Percentiles rank a stretch among this genome's conserved stretches.
These are phyloP conservation scores for Globisporangium viniferum DNA, from an alignment of 352 stramenopile genomes.

Conservation along the genomic window DNA sequence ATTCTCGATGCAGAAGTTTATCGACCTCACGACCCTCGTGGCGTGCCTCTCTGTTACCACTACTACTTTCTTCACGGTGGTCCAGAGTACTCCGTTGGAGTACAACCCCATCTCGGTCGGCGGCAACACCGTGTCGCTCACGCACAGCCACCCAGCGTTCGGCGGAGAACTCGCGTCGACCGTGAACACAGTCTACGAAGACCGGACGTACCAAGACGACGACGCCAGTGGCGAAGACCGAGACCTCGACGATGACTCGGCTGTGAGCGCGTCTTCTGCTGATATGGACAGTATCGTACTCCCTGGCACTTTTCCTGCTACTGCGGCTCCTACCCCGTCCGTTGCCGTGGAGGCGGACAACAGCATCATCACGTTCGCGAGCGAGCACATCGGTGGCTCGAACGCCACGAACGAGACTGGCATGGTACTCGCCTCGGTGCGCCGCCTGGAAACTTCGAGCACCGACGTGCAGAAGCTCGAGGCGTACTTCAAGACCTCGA, in stretches of 20 bases:
- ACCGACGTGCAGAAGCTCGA: slow-evolving; percentile 40
- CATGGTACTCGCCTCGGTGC: slow-evolving; percentile 9
- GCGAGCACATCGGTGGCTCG: slow-evolving; percentile 4
- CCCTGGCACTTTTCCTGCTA: not conserved
- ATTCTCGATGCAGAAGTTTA: slow-evolving; percentile 10
- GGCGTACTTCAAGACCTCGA: slow-evolving; percentile 26
- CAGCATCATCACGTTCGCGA: slow-evolving; percentile 12
- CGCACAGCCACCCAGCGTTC: slow-evolving; percentile 38
- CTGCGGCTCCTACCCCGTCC: not conserved
- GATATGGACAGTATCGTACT: not conserved
- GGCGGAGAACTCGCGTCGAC: slow-evolving; percentile 16
- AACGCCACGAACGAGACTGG: slow-evolving; percentile 2
- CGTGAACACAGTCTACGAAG: slow-evolving; percentile 20
- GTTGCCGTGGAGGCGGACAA: slow-evolving; percentile 1
- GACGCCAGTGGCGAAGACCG: slow-evolving; percentile 4
- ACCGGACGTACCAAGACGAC: slow-evolving; percentile 21
- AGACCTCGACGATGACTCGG: not conserved
- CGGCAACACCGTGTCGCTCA: slow-evolving; percentile 25
- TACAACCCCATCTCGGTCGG: slow-evolving; percentile 28
- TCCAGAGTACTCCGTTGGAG: slow-evolving; percentile 16
- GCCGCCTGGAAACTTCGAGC: slow-evolving; percentile 21
- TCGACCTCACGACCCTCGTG: slow-evolving; percentile 11
- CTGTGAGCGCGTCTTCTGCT: not conserved
- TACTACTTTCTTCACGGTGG: not conserved
- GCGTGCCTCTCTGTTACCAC: slow-evolving; percentile 8